These are phyloP conservation scores for Chenopodium suecicum DNA, from an alignment of 148 eudicot species.

Conservation along the genomic window DNA sequence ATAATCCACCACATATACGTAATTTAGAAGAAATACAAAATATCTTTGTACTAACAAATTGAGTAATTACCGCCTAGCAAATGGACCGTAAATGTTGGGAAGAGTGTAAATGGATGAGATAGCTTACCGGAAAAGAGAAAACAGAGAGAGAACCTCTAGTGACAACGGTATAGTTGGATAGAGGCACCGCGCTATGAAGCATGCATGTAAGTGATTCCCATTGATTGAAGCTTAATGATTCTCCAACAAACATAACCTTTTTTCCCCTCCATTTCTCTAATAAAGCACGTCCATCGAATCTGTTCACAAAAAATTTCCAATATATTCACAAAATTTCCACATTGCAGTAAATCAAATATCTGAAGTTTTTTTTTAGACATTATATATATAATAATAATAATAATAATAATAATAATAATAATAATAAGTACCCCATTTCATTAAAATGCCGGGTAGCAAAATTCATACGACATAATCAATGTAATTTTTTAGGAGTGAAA, in stretches of 20 bases:
- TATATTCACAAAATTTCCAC: background rate
- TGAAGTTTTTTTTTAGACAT: too few relatives aligned
- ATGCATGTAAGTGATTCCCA: slow-evolving; percentile 66
- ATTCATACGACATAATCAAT: too few relatives aligned
- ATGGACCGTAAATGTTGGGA: background rate
- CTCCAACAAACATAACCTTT: slow-evolving; percentile 71
- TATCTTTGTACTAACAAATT: too few relatives aligned
- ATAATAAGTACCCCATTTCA: too few relatives aligned
- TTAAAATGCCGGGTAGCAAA: too few relatives aligned
- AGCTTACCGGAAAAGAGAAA: slow-evolving; percentile 42
- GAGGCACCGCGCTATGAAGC: slow-evolving; percentile 50
- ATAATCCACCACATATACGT: too few relatives aligned
- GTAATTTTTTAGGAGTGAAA: too few relatives aligned
- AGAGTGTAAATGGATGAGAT: background rate
- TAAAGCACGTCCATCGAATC: slow-evolving; percentile 51
- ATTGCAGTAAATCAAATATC: background rate
- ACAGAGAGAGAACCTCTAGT: slow-evolving; percentile 39
- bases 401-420: too few relatives aligned
- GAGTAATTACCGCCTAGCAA: background rate
- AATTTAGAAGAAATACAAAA: too few relatives aligned
- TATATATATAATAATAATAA: too few relatives aligned
- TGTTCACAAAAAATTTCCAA: slow-evolving; percentile 11
- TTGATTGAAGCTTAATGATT: slow-evolving; percentile 61
- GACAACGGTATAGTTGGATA: slow-evolving; percentile 38
- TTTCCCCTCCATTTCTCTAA: slow-evolving; percentile 50